Percentiles rank a stretch among this genome's conserved stretches.
These are phyloP conservation scores for Metschnikowia cubensis DNA, from an alignment of 805 yeast species.

Conservation along the genomic window DNA sequence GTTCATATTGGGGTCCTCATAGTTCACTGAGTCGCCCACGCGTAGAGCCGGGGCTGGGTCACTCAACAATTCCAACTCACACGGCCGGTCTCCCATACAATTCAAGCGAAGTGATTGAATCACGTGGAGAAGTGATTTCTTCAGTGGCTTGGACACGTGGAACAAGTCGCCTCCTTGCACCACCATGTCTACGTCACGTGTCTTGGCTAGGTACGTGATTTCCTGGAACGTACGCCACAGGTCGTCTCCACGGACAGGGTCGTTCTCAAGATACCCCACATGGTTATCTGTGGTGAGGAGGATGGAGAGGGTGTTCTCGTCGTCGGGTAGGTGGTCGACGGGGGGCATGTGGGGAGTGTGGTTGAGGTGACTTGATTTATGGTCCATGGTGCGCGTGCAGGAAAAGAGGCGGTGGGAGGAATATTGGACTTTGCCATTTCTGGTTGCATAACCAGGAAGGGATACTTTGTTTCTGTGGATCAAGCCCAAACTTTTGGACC, in stretches of 20 bases:
- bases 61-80: slow-evolving; percentile 76
- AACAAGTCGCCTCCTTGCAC: slow-evolving; percentile 91
- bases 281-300: slow-evolving; percentile 93
- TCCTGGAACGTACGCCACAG: slow-evolving; percentile 86
- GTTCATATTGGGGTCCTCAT: slow-evolving; percentile 86
- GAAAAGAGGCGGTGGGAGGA: background rate
- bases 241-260: slow-evolving; percentile 87
- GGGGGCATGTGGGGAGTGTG: slow-evolving; percentile 29
- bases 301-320: slow-evolving; percentile 67
- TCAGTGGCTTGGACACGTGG: slow-evolving; percentile 84
- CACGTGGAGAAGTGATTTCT: slow-evolving; percentile 81
- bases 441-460: too few relatives aligned
- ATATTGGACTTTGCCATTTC: too few relatives aligned
- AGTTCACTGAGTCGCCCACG: slow-evolving; percentile 70
- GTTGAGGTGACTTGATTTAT: background rate
- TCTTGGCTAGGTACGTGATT: slow-evolving; percentile 65
- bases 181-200: slow-evolving; percentile 77
- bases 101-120: slow-evolving; percentile 62
- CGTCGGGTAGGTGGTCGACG: slow-evolving; percentile 41
- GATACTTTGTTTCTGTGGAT: too few relatives aligned
- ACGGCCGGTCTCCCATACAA: slow-evolving; percentile 84
- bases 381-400: background rate
- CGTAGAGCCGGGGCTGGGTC: slow-evolving; percentile 65
- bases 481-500: too few relatives aligned
- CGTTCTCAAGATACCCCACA: slow-evolving; percentile 88